These are phyloP conservation scores for Tetraselmis chui DNA, from an alignment of 139 green algal species.

Conservation along the genomic window DNA sequence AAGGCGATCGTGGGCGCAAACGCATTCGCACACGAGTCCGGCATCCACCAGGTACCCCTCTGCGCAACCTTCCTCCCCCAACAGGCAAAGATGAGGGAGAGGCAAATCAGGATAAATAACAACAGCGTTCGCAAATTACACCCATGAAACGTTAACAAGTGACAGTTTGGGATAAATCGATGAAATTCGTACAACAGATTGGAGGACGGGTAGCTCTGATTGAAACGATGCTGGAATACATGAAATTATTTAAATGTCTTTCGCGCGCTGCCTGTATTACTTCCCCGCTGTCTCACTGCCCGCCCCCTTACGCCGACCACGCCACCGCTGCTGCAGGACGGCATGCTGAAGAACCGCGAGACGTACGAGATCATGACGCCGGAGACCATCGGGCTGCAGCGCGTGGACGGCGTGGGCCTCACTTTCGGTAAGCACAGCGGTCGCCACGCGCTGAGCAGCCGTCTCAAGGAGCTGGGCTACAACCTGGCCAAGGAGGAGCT, in stretches of 20 bases:
- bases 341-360: conserved; percentile 73
- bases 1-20: conserved; percentile 99
- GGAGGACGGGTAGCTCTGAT: no score
- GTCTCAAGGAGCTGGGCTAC: conserved; percentile 77
- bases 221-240: no score
- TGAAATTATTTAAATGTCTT: no score
- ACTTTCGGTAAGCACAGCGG: conserved; percentile 73
- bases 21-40: conserved; percentile 93
- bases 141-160: no score
- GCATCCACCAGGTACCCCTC: conserved; percentile 99
- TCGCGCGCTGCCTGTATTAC: no score
- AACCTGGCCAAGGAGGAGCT: conserved; percentile 64
- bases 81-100: no score
- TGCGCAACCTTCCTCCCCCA: background rate
- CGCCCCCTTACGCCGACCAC: no score
- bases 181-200: no score
- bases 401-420: conserved; percentile 67
- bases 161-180: no score
- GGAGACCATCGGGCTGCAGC: conserved; percentile 85
- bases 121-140: no score
- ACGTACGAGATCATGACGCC: conserved; percentile 99
- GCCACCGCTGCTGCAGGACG: conserved; percentile 31
- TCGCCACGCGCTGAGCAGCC: conserved; percentile 70
- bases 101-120: no score
- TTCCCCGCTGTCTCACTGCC: no score